These are phyloP conservation scores for Pseudogymnoascus verrucosus DNA, from an alignment of 2,329 filamentous ascomycete genomes.

Conservation along the genomic window DNA sequence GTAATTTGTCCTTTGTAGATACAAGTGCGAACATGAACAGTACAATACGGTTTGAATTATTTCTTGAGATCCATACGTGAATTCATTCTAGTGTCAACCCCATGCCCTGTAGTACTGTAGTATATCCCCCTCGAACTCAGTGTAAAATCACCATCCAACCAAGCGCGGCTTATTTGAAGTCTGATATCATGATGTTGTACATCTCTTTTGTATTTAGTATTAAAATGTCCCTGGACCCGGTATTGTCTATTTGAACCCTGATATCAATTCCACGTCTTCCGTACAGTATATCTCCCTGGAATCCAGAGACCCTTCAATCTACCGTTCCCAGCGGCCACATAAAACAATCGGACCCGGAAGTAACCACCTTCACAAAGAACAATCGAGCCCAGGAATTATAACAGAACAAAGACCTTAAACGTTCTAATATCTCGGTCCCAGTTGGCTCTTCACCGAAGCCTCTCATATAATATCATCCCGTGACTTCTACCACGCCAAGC, in stretches of 20 bases:
- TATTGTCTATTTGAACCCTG: too few species aligned
- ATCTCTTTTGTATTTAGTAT: background rate
- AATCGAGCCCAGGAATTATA: background rate
- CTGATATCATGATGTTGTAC: background rate
- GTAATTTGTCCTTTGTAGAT: slow-evolving; percentile 6
- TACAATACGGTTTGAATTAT: background rate
- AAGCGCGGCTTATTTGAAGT: background rate
- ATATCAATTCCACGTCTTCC: too few species aligned
- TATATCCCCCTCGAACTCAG: background rate
- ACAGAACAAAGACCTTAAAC: background rate
- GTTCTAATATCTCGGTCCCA: background rate
- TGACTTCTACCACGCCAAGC: background rate
- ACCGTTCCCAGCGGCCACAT: background rate
- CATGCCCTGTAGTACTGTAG: background rate
- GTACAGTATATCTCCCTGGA: too few species aligned
- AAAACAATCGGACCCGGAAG: background rate
- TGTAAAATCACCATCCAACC: background rate
- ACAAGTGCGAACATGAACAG: background rate
- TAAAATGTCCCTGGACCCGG: background rate
- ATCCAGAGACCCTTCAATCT: background rate
- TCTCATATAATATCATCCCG: background rate
- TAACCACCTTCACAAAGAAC: background rate
- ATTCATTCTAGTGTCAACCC: background rate
- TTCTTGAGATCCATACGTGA: background rate
- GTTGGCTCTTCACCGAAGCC: background rate